phyloP scores from a whole-genome alignment of 1,284 basidiomycete genomes.

The Sporisorium iseilematis-ciliati region DNA sequence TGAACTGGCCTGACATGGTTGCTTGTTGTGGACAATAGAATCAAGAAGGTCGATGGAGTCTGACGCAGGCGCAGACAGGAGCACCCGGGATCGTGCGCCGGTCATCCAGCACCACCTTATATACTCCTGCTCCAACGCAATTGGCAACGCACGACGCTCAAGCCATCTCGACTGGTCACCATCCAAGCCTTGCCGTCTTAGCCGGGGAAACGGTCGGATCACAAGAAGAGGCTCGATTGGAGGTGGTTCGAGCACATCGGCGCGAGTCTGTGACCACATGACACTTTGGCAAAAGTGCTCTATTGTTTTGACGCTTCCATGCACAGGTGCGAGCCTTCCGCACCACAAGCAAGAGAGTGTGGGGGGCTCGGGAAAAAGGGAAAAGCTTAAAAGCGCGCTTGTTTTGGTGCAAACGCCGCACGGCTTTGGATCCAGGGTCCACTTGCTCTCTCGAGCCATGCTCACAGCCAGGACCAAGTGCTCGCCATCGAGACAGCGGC shows the following conservation, averaged over 20 bases:
- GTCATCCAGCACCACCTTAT: not conserved
- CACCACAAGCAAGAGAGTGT: not conserved
- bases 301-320: too few relatives aligned
- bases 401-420: not conserved
- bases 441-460: too few relatives aligned
- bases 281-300: too few relatives aligned
- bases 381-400: not conserved
- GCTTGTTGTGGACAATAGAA: not conserved
- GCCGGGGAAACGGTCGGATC: not conserved
- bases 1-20: conserved; percentile 34
- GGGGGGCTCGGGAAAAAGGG: too few relatives aligned
- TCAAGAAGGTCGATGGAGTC: not conserved
- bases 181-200: not conserved
- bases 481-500: too few relatives aligned
- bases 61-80: too few relatives aligned
- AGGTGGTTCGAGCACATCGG: too few relatives aligned
- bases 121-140: not conserved
- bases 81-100: too few relatives aligned
- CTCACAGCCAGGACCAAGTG: too few relatives aligned
- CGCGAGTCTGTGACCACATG: too few relatives aligned
- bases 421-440: not conserved
- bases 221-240: too few relatives aligned
- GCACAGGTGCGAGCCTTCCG: conserved; percentile 3
- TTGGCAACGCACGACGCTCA: not conserved
- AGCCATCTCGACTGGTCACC: not conserved